Base-by-base conservation (phyloP, 1,284 basidiomycete species). In the Malassezia brasiliensis region DNA sequence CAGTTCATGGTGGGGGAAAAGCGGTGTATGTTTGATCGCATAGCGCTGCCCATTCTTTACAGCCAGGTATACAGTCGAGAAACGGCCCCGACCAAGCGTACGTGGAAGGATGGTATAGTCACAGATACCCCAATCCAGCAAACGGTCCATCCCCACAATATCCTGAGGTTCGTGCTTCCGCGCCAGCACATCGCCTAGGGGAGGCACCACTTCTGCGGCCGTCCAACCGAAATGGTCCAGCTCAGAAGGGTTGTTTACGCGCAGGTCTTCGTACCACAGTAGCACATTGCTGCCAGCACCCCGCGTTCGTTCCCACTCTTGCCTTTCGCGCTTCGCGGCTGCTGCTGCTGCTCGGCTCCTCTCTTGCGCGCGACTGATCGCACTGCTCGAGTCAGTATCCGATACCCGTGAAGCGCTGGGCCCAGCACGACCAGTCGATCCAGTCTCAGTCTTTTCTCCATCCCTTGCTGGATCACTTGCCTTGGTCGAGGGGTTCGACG, bases 1-100 rank as follows among this genome's bases (percentile, higher is more conserved):
- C 22, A 82, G 72, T 5, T 79, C 79, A 61, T 82, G 81, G 60
- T 82, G 81, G 0, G 79, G 79, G 55, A 80, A 78, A 17, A 82
- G 73, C 3, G 80, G 78, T 2, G 81, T 82, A 64, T 81, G 79
- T 61, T 82, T 81, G 65, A 82, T 74, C 0, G 80, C 80, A 62
- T 76, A 79, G 2, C 63, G 59, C 47, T 62, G 49, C 4, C 62
- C 60, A 36, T 69, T 62, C 48, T 71, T 72, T 42, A 64, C 66
- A 1, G 72, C 70, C n/a, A 74, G 63, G 38, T 73, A 74, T 42
- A 74, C 72, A 41, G 63, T 69, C 25, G 70, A 73, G 50, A 74
- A 74, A 47, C 72, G 72, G 53, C 72, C 72, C 15, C 72, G 60
- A 12, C 72, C 72, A 15, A 74, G 63, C 40, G 68, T 63, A 50